These are phyloP conservation scores for Cladobotryum mycophilum DNA, from an alignment of 2,329 filamentous ascomycete species.

Conservation along the genomic window DNA sequence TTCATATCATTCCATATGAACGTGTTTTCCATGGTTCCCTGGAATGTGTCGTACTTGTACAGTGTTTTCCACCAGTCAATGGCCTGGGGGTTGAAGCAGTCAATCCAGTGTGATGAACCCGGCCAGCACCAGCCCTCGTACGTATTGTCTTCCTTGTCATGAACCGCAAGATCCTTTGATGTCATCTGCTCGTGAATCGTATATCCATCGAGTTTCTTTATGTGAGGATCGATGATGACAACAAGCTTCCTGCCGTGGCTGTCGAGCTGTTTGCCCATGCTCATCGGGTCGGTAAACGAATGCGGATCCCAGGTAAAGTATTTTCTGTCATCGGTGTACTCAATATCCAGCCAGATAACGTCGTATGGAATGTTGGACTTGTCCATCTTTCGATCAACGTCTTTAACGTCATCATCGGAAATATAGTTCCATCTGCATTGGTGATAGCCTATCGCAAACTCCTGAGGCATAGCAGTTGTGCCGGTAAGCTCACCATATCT, in stretches of 20 bases:
- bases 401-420: slow-evolving; percentile 92
- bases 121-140: slow-evolving; percentile 99
- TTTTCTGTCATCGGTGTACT: slow-evolving; percentile 94
- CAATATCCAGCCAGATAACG: slow-evolving; percentile 97
- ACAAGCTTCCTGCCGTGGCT: slow-evolving; percentile 84
- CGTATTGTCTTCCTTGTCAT: slow-evolving; percentile 81
- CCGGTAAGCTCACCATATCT: slow-evolving; percentile 87
- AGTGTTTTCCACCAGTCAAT: slow-evolving; percentile 85
- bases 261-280: slow-evolving; percentile 84
- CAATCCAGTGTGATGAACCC: slow-evolving; percentile 92
- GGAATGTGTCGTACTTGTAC: slow-evolving; percentile 84
- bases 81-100: slow-evolving; percentile 90
- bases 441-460: slow-evolving; percentile 89
- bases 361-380: slow-evolving; percentile 94
- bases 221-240: slow-evolving; percentile 92
- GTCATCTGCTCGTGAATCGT: slow-evolving; percentile 72
- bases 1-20: slow-evolving; percentile 99
- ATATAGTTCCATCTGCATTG: slow-evolving; percentile 99
- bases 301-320: slow-evolving; percentile 97
- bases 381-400: slow-evolving; percentile 94
- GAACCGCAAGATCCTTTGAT: slow-evolving; percentile 73
- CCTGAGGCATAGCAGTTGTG: slow-evolving; percentile 82
- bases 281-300: slow-evolving; percentile 77
- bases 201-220: slow-evolving; percentile 85
- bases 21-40: slow-evolving; percentile 76